Evolutionary conservation across 176 grass and related monocot genomes (phyloP), one percentile per base, ranked within the genome.

Genomic region (Carex pumila): DNA sequence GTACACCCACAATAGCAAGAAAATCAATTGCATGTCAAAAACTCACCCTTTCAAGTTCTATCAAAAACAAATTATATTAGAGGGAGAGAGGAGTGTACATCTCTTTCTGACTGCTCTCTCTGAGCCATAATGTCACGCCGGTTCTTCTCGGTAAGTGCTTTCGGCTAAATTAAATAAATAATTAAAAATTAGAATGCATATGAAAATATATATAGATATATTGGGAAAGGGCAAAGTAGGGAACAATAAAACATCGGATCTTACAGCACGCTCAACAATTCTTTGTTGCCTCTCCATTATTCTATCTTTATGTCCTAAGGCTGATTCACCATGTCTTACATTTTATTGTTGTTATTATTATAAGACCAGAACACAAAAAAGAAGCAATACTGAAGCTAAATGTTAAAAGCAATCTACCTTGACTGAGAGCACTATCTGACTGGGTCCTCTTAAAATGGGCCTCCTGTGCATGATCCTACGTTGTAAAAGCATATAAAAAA

Each of bases 141-240:
- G 67, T 93, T 94, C 89, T 93, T 98, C 91, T 98, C 95, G 30
- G 91, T 91, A 68, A 99, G 89, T 72, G 96, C 96, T 90, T 98
- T 98, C 64, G 88, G 93, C 93, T 99, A 87, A 88, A 85, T 89
- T 80, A 82, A 54, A 86, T 21, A 50, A 74, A 58, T 19, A 39
- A n/a, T 57, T 50, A 71, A 83, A 50, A 75, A 79, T 50, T 87
- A 61, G 64, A 92, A 86, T 59, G 76, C 7, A 65, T 70, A 75
- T 64, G 54, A 79, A 32, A 84, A 81, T 82, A 84, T 5, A 29
- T 52, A 80, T 6, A 65, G 18, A 13, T 37, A 69, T 32, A 4
- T 30, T 61, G 64, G 13, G 50, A n/a, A 57, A 75, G 34, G 45
- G 37, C 0, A 43, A 17, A 34, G 15, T 34, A 34, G n/a, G 18